Conservation (phyloP, 495 filamentous ascomycete species). For the Pyrenopolyporus hunteri region DNA sequence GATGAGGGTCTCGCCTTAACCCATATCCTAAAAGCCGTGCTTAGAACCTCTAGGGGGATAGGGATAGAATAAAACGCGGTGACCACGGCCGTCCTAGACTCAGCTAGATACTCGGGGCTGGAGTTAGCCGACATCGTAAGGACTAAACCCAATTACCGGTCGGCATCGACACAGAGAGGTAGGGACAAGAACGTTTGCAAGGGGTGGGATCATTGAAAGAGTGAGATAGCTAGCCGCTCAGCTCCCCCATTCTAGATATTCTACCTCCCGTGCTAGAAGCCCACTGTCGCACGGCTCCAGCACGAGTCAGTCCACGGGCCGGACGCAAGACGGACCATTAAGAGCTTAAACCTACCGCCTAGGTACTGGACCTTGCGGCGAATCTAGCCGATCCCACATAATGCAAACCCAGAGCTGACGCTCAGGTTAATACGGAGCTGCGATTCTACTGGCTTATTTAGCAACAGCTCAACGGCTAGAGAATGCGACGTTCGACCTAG, state of each 20-base stretch:
- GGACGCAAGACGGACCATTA: neutral
- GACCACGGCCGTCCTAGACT: slow-evolving; percentile 30
- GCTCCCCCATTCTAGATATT: slow-evolving; percentile 2
- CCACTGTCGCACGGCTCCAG: neutral
- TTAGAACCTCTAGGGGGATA: slow-evolving; percentile 38
- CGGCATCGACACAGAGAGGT: neutral
- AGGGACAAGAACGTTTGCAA: neutral
- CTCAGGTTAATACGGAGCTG: too few species aligned
- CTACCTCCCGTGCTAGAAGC: neutral
- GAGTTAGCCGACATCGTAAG: slow-evolving; percentile 25
- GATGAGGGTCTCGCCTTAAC: slow-evolving; percentile 26
- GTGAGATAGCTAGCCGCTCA: neutral
- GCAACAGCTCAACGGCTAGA: neutral
- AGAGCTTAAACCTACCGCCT: too few species aligned
- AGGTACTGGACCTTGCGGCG: slow-evolving; percentile 13
- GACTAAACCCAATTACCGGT: slow-evolving; percentile 1
- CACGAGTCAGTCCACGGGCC: neutral
- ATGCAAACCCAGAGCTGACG: slow-evolving; percentile 16
- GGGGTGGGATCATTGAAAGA: neutral
- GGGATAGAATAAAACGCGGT: slow-evolving; percentile 36
- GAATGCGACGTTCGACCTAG: neutral
- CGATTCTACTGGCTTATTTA: too few species aligned
- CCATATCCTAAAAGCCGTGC: slow-evolving; percentile 33
- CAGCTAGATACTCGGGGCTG: slow-evolving; percentile 34
- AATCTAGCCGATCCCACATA: slow-evolving; percentile 11